A percentile compares a stretch with the other conserved stretches of the same genome.
Evolutionary conservation across 441 rosid species (phyloP).

Genomic region (Cnidoscolus chayamansa): DNA sequence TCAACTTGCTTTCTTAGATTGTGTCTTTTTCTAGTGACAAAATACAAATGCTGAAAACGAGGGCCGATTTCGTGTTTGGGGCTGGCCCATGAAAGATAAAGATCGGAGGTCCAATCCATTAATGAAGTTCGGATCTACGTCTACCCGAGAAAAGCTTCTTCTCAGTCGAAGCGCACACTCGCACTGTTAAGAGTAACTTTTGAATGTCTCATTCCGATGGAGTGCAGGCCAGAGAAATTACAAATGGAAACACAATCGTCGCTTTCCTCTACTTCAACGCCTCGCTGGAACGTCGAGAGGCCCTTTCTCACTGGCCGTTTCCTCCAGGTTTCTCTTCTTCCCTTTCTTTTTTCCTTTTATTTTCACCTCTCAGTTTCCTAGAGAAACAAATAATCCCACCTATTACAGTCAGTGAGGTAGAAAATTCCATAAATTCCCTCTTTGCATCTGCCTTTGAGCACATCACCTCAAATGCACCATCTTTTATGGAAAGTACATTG

Average conservation of each 20-base stretch:
- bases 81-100: no score
- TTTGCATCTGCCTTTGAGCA: neutral
- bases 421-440: no score
- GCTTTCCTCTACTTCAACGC: constrained; percentile 58
- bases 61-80: no score
- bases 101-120: no score
- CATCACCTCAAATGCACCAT: neutral
- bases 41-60: no score
- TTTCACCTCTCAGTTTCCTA: neutral
- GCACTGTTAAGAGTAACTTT: no score
- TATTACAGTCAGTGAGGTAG: neutral
- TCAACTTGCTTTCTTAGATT: no score
- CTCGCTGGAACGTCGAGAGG: constrained; percentile 90
- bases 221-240: neutral
- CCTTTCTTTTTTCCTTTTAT: neutral
- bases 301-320: constrained; percentile 93
- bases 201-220: no score
- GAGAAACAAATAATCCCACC: neutral
- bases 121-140: no score
- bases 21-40: no score
- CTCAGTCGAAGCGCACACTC: no score
- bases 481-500: neutral
- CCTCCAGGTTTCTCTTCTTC: constrained; percentile 47
- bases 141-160: no score
- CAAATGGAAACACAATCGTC: constrained; percentile 27